phyloP scores from a whole-genome alignment of 1,139 yeast genomes.

The Spathaspora sp. region DNA sequence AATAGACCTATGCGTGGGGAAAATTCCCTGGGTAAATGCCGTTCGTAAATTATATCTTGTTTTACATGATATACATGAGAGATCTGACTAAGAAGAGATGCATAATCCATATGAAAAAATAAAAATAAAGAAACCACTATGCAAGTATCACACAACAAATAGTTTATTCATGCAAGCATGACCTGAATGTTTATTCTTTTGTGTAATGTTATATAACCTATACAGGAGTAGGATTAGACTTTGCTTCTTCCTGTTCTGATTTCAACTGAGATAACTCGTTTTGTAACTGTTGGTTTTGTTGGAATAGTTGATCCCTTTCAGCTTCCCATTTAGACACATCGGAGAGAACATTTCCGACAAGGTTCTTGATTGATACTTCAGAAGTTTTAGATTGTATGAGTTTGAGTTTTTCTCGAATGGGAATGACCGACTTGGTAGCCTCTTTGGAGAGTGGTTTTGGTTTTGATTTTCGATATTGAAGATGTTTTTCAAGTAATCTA shows the following conservation, averaged over 20 bases:
- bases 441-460: neutral
- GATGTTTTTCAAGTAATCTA: constrained; percentile 41
- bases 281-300: constrained; percentile 15
- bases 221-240: too few relatives aligned
- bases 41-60: neutral
- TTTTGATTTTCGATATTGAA: constrained; percentile 27
- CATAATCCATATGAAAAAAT: neutral
- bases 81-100: neutral
- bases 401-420: constrained; percentile 22
- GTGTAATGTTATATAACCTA: neutral
- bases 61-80: neutral
- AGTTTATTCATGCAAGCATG: too few relatives aligned
- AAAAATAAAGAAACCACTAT: neutral
- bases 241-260: constrained; percentile 1
- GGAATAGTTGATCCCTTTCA: constrained; percentile 12
- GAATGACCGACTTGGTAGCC: constrained; percentile 8
- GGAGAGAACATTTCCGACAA: constrained; percentile 24
- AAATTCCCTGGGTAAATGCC: neutral
- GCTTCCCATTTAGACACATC: constrained; percentile 16
- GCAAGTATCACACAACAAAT: neutral
- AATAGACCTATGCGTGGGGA: too few relatives aligned
- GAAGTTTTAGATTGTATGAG: constrained; percentile 23
- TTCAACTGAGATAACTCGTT: constrained; percentile 3
- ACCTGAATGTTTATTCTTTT: neutral
- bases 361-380: constrained; percentile 21